Base-by-base conservation (phyloP, 1,139 yeast genomes). In the Hanseniaspora uvarum region DNA sequence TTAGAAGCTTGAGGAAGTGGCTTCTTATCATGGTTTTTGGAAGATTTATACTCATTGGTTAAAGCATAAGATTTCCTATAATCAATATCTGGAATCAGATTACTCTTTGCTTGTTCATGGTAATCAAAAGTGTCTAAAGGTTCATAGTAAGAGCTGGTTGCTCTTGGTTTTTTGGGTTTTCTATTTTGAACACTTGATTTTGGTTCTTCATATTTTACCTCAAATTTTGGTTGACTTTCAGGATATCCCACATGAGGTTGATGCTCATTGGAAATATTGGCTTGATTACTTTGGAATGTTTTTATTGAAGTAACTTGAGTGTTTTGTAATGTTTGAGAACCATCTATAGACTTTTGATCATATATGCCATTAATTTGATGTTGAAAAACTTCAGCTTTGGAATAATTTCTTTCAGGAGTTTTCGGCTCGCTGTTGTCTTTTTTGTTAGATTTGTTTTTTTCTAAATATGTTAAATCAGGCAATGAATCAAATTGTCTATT, bases 61-160 rank as follows among this genome's bases (percentile, higher is more conserved):
- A 50, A n/a, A 37, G 48, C 48, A 44, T 50, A 50, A 8, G 53
- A 36, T 14, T 50, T 50, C 37, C 53, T 50, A 23, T 50, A 50
- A 11, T 50, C 53, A 28, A 50, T n/a, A 21, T 50, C 38, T 23
- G 53, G 53, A 5, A 50, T 19, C 1, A 45, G 48, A 23, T 36
- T 37, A n/a, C 30, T 41, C 11, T 44, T 16, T 8, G 18, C 19
- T 19, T 31, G 28, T 14, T 30, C 28, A 11, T 14, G 3, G 33
- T n/a, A 37, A 10, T 28, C 31, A n/a, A 16, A 16, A 5, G 24
- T 36, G 19, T 38, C 24, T 18, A 21, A 21, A 0, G 55, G 55
- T 10, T 53, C 53, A 28, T 53, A 53, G 39, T 53, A 53, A 11
- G 55, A 53, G 12, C 55, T 53, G 5, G 55, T 53, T 2, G 52